Percentiles rank a stretch among this genome's conserved stretches.
Evolutionary conservation across 441 rosid species (phyloP).

Genomic region (Syzygium syzygioides): DNA sequence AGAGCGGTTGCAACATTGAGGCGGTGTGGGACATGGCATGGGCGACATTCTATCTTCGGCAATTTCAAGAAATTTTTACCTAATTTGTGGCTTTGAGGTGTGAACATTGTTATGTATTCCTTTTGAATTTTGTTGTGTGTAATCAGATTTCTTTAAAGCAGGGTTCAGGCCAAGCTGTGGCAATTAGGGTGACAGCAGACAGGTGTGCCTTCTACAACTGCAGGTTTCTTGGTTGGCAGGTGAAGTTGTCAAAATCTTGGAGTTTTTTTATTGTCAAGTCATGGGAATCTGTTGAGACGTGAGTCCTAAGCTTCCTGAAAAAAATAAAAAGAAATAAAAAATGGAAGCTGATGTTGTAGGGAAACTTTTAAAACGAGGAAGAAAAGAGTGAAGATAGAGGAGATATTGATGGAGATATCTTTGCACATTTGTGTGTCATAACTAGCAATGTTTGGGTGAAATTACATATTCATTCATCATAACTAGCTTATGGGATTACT

Average conservation of each 20-base stretch:
- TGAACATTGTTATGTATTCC: background rate
- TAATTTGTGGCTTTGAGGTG: background rate
- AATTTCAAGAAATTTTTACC: background rate
- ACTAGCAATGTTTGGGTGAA: background rate
- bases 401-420: background rate
- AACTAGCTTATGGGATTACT: background rate
- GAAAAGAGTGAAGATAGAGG: background rate
- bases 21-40: background rate
- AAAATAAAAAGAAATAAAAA: background rate
- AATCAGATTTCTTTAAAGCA: conserved; percentile 2
- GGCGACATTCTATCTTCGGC: background rate
- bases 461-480: background rate
- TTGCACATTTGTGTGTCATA: background rate
- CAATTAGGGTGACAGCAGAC: conserved; percentile 89
- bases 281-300: background rate
- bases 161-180: conserved; percentile 99
- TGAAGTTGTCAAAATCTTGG: conserved; percentile 8
- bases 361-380: background rate
- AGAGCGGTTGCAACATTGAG: background rate
- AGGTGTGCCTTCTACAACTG: conserved; percentile 93
- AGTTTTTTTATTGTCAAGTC: background rate
- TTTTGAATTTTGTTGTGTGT: background rate
- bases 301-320: background rate
- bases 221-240: conserved; percentile 99
- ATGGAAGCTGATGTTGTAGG: background rate